Base-by-base conservation (phyloP, 176 grass and related monocot genomes). In the Musa beccarii region DNA sequence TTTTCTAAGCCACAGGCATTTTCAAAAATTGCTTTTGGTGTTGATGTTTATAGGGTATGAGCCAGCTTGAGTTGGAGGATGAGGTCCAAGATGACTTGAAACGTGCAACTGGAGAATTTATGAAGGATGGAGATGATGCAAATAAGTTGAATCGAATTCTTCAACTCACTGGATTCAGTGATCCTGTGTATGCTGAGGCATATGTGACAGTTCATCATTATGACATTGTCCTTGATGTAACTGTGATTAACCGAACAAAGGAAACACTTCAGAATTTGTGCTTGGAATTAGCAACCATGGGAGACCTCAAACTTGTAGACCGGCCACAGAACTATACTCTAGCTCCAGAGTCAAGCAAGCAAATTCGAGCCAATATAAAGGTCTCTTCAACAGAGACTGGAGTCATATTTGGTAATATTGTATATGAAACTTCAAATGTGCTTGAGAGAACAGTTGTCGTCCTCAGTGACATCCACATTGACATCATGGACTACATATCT, bases 131-230 rank as follows among this genome's bases (percentile, higher is more conserved):
- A 74, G 72, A 74, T 74, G 53, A 74, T 74, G 72, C 72, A 57
- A 74, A 74, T 74, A 74, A 74, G 72, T 74, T 74, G 72, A 74
- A 74, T 57, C 51, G 72, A 24, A 74, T 74, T 29, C 72, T 74
- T 74, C 72, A 74, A 57, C 54, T 74, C 13, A 74, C 72, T 16
- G 72, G 72, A 28, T 74, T 74, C 17, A 74, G 72, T 74, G 72
- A 74, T 74, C 72, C 72, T 28, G 72, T 74, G 22, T 74, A 74
- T 74, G 72, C 72, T 29, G 72, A 74, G 25, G 72, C 72, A 26
- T 74, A 17, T 57, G 72, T 74, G 53, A 74, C 72, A 7, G 72
- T 74, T 56, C 72, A 74, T 74, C 72, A 74, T 29, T 74, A 74
- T 74, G 72, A 74, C 25, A 74, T 74, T 56, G 72, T 74, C 53